A percentile compares a stretch with the other conserved stretches of the same genome.
Evolutionary conservation across 805 yeast species (phyloP).

Genomic region (Metschnikowia bowlesiae): DNA sequence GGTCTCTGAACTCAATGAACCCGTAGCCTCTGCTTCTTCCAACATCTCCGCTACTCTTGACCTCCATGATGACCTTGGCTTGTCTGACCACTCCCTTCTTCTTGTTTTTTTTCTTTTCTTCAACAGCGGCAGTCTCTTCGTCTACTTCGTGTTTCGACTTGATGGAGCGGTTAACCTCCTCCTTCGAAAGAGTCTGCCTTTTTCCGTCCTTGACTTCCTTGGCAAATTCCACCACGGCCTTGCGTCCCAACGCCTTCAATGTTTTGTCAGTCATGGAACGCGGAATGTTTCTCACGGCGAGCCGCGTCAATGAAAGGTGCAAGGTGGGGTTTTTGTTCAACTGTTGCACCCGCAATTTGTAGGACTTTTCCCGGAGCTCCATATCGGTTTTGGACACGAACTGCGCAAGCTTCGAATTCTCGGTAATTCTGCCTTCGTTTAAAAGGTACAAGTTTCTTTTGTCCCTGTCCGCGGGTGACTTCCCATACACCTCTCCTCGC

Average conservation of each 20-base stretch:
- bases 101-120: conserved; percentile 54
- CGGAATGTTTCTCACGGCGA: conserved; percentile 92
- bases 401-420: conserved; percentile 73
- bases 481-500: conserved; percentile 75
- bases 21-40: conserved; percentile 98
- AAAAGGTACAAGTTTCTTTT: conserved; percentile 78
- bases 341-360: conserved; percentile 80
- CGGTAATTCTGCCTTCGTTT: conserved; percentile 90
- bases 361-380: conserved; percentile 85
- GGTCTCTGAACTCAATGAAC: conserved; percentile 88
- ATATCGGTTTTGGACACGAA: conserved; percentile 65
- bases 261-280: conserved; percentile 87
- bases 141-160: conserved; percentile 51
- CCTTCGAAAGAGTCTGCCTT: conserved; percentile 85
- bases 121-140: conserved; percentile 29
- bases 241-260: conserved; percentile 86
- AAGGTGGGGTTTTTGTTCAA: conserved; percentile 84
- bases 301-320: conserved; percentile 89
- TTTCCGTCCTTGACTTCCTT: conserved; percentile 69
- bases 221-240: conserved; percentile 92
- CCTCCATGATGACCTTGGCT: conserved; percentile 89
- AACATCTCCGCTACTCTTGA: conserved; percentile 76
- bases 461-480: conserved; percentile 74
- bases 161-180: conserved; percentile 77
- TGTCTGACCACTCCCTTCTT: conserved; percentile 90